Evolutionary conservation across 805 yeast species (phyloP).

Genomic region (Monosporozyma servazzii): DNA sequence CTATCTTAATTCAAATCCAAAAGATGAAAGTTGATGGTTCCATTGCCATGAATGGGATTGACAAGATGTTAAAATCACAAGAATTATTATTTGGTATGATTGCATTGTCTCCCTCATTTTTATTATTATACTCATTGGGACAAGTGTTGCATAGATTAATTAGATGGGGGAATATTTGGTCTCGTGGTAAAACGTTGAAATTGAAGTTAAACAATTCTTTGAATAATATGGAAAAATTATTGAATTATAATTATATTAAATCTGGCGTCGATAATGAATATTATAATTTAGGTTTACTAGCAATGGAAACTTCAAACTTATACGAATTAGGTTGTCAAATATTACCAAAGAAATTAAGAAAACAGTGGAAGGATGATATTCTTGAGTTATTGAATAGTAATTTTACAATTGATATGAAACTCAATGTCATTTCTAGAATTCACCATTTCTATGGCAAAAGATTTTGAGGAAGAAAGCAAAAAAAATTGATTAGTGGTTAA

Average conservation of each 20-base stretch:
- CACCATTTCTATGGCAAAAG: constrained; percentile 48
- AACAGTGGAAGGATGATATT: constrained; percentile 56
- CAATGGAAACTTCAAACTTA: constrained; percentile 57
- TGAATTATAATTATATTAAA: constrained; percentile 26
- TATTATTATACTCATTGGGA: constrained; percentile 44
- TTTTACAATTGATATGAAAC: constrained; percentile 32
- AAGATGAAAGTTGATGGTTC: constrained; percentile 94
- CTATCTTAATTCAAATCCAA: constrained; percentile 84
- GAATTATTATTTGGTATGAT: constrained; percentile 89
- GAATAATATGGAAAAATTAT: constrained; percentile 50
- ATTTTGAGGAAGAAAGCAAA: neutral
- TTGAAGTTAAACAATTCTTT: constrained; percentile 31
- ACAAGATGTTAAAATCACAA: constrained; percentile 78
- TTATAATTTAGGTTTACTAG: constrained; percentile 46
- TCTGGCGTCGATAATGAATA: constrained; percentile 22
- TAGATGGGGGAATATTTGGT: constrained; percentile 21
- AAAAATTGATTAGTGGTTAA: neutral
- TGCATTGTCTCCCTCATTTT: constrained; percentile 73
- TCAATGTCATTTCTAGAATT: constrained; percentile 44
- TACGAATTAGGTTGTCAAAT: constrained; percentile 39
- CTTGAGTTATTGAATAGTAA: constrained; percentile 44
- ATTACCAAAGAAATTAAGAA: constrained; percentile 40
- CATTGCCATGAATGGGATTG: constrained; percentile 83
- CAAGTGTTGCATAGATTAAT: constrained; percentile 26
- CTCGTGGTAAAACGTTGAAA: constrained; percentile 20